Percentiles rank a stretch among this genome's conserved stretches.
phyloP scores from a whole-genome alignment of 495 filamentous ascomycete genomes.

The Podospora anserina region DNA sequence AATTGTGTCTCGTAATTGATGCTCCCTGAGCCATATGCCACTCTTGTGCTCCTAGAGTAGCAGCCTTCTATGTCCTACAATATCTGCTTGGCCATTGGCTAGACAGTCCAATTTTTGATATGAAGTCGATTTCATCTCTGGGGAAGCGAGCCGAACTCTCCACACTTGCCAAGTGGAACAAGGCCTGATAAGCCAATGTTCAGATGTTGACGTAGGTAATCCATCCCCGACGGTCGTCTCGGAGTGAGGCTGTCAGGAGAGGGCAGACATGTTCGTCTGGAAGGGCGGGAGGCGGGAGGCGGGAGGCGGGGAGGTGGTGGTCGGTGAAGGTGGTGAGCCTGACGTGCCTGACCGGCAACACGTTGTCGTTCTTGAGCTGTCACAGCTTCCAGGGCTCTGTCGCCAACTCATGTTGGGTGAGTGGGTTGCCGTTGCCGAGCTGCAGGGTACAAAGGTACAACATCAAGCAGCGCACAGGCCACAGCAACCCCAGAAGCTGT shows the following conservation, averaged over 20 bases:
- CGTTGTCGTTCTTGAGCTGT: not conserved
- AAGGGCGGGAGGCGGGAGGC: not conserved
- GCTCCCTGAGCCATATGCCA: not conserved
- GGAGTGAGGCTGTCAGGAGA: not conserved
- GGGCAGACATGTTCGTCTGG: not conserved
- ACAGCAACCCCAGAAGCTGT: not conserved
- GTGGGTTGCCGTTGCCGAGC: conserved; percentile 12
- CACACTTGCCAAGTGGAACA: not conserved
- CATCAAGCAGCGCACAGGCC: not conserved
- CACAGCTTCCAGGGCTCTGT: not conserved
- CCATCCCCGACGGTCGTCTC: not conserved
- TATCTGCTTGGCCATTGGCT: not conserved
- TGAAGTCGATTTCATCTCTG: not conserved
- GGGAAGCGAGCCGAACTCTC: not conserved
- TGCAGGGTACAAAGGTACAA: conserved; percentile 6
- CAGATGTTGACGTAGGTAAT: not conserved
- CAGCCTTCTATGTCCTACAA: not conserved
- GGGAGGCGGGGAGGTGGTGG: too few species aligned
- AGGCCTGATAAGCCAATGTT: not conserved
- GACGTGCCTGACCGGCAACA: not conserved
- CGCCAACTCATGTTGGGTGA: conserved; percentile 7
- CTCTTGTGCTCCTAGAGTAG: not conserved
- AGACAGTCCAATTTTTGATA: not conserved
- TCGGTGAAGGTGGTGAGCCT: not conserved
- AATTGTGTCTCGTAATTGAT: not conserved